Evolutionary conservation across 1,284 basidiomycete species (phyloP), one percentile per base, ranked within the genome.

Genomic region (Melanopsichium pennsylvanicum): DNA sequence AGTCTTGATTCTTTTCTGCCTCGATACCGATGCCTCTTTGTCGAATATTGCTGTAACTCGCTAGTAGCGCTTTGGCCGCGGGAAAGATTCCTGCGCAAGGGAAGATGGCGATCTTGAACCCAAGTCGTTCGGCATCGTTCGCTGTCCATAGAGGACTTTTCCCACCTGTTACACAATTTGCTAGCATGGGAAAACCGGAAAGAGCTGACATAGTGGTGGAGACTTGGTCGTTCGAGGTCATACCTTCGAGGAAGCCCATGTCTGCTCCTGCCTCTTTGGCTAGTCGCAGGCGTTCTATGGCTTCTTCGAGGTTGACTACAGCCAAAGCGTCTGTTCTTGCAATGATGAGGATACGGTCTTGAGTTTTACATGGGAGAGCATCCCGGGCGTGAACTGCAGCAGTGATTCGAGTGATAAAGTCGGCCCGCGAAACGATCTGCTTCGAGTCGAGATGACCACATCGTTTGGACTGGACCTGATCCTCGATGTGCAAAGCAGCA

Each of bases 251-350:
- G 83, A 92, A 92, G 79, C 88, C 90, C 19, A 90, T 89, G 74
- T 91, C 90, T 1, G 90, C 90, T 27, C 90, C 90, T 5, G 86
- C 88, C 51, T 87, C 87, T 1, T 88, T 86, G 3, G 90, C 90
- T 26, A 90, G 84, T 76, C 87, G 86, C 47, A 92, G 83, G 11
- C 90, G 86, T 16, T 75, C 81, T 49, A 90, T 69, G 0, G 90
- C 90, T 81, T 90, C 90, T n/a, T 91, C 89, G 86, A 90, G 88
- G 22, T 89, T 89, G 19, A 88, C 83, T 4, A 88, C 88, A 72
- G 90, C 90, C 1, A 90, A 89, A 1, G 89, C 89, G 79, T 92
- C 90, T 0, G 90, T 92, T 31, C 90, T 87, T 4, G 88, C 90
- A 70, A 92, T 92, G 75, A 92, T 87, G 11, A 91, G 85, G 25